Conservation (phyloP, 2,329 filamentous ascomycete genomes). For the Daldinia sp. region DNA sequence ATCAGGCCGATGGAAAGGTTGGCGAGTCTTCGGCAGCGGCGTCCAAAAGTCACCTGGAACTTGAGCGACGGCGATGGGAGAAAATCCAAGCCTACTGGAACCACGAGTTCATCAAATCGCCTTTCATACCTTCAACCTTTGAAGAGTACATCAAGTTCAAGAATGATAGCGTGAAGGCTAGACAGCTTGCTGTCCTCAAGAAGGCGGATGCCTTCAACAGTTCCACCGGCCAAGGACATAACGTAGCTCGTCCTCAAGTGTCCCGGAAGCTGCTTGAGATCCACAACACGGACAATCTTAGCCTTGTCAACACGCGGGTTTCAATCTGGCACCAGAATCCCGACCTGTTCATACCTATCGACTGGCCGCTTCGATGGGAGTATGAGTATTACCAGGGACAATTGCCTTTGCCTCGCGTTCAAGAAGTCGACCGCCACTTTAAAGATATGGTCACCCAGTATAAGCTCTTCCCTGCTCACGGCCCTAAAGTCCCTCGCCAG, state of each 20-base stretch:
- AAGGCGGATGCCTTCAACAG: constrained; percentile 16
- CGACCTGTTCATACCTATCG: constrained; percentile 2
- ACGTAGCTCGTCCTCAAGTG: background rate
- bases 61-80: constrained; percentile 53
- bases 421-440: constrained; percentile 1
- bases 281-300: constrained; percentile 15
- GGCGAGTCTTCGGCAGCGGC: background rate
- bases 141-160: constrained; percentile 45
- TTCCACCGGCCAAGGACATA: background rate
- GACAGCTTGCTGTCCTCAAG: background rate
- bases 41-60: constrained; percentile 22
- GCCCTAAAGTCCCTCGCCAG: constrained; percentile 19
- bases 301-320: constrained; percentile 3
- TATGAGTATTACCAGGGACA: constrained; percentile 17
- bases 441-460: background rate
- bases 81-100: constrained; percentile 55
- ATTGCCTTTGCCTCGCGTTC: constrained; percentile 32
- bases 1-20: background rate
- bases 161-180: constrained; percentile 19
- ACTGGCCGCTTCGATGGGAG: constrained; percentile 37
- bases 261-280: constrained; percentile 11
- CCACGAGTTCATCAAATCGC: constrained; percentile 54
- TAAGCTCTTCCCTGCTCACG: constrained; percentile 12
- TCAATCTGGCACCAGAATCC: constrained; percentile 32
- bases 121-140: constrained; percentile 54